phyloP scores from a whole-genome alignment of 306 rosid species.

The Dalbergia cochinchinensis region DNA sequence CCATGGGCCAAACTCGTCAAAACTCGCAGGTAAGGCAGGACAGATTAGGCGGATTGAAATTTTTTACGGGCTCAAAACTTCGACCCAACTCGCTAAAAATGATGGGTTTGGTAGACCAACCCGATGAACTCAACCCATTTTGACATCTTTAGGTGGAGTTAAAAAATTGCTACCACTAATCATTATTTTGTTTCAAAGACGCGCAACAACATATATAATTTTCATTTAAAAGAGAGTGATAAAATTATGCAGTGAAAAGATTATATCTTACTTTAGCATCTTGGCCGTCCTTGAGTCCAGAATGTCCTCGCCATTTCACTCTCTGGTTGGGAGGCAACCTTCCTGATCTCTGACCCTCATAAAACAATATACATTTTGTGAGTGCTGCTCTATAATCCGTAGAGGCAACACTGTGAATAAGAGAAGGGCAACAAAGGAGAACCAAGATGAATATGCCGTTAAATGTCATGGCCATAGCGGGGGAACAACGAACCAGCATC shows the following conservation, averaged over 20 bases:
- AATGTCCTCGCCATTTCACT: constrained; percentile 65
- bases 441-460: neutral
- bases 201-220: neutral
- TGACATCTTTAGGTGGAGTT: too few relatives aligned
- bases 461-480: neutral
- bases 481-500: neutral
- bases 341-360: constrained; percentile 75
- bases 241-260: neutral
- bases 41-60: too few relatives aligned
- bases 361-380: constrained; percentile 56
- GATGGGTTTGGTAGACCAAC: too few relatives aligned
- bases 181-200: neutral
- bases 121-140: too few relatives aligned
- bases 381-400: constrained; percentile 54
- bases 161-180: neutral
- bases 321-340: constrained; percentile 56
- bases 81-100: too few relatives aligned
- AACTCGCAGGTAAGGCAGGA: too few relatives aligned
- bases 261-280: constrained; percentile 51
- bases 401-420: constrained; percentile 31
- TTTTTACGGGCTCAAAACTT: too few relatives aligned
- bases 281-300: constrained; percentile 64
- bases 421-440: constrained; percentile 7
- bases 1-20: too few relatives aligned
- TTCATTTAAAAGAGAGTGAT: neutral